phyloP scores from a whole-genome alignment of 225 moss, liverwort and hornwort species.

The Antitrichia curtipendula region DNA sequence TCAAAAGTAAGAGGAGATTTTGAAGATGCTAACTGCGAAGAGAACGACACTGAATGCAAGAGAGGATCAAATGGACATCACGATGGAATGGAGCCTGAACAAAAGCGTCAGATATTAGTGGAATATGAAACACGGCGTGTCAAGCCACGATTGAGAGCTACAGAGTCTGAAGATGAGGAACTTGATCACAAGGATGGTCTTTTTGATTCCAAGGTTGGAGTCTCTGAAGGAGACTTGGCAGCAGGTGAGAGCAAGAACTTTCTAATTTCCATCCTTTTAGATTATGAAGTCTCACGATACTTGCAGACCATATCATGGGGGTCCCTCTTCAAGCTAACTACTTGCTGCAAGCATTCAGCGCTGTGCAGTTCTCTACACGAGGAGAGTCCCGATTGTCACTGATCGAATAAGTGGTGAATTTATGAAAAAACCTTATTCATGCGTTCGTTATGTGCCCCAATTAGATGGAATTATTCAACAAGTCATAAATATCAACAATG shows the following conservation, averaged over 20 bases:
- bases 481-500: not conserved
- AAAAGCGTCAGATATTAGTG: not conserved
- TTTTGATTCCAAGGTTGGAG: not conserved
- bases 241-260: not conserved
- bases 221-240: not conserved
- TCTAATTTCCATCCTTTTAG: not conserved
- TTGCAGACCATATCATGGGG: not conserved
- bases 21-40: not conserved
- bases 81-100: not conserved
- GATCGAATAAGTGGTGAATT: not conserved
- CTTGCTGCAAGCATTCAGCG: not conserved
- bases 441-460: not conserved
- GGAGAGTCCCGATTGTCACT: not conserved
- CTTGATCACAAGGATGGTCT: not conserved
- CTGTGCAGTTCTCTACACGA: not conserved
- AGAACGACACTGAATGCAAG: not conserved
- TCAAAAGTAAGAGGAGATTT: not conserved
- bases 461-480: slow-evolving; percentile 7
- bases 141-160: not conserved
- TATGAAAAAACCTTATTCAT: not conserved
- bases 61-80: not conserved
- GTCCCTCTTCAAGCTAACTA: not conserved
- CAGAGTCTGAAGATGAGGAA: not conserved
- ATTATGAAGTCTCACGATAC: not conserved
- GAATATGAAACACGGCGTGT: not conserved